A percentile compares a stretch with the other conserved stretches of the same genome.
Conservation (phyloP, 2,329 filamentous ascomycete genomes). For the Simplicillium aogashimaense region DNA sequence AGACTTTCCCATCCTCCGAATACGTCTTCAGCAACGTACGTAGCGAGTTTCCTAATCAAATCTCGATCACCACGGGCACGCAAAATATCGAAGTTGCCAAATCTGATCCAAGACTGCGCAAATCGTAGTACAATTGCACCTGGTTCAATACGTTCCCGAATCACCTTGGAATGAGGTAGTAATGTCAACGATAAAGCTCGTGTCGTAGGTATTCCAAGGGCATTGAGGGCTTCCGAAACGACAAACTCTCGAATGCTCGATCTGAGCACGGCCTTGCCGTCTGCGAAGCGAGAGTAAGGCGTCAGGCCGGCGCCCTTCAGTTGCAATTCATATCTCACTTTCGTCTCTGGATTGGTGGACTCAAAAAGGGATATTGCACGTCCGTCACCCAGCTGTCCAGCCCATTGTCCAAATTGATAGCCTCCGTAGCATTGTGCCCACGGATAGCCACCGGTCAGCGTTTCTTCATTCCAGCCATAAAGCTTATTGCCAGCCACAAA, state of each 20-base stretch:
- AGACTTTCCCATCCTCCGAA: slow-evolving; percentile 82
- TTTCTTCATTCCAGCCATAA: slow-evolving; percentile 64
- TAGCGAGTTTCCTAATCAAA: slow-evolving; percentile 63
- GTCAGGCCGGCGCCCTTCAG: slow-evolving; percentile 90
- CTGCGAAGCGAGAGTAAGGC: slow-evolving; percentile 91
- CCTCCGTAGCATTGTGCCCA: slow-evolving; percentile 99
- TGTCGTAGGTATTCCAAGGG: slow-evolving; percentile 76
- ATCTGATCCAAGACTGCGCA: slow-evolving; percentile 80
- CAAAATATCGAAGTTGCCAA: slow-evolving; percentile 95
- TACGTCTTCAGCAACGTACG: slow-evolving; percentile 80
- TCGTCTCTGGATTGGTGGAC: slow-evolving; percentile 62
- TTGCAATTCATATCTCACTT: slow-evolving; percentile 78
- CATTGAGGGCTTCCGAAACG: slow-evolving; percentile 81
- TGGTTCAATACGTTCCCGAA: slow-evolving; percentile 74
- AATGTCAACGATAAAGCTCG: slow-evolving; percentile 76
- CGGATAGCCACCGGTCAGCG: slow-evolving; percentile 66
- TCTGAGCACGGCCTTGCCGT: slow-evolving; percentile 85
- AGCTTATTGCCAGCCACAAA: slow-evolving; percentile 76
- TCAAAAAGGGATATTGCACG: slow-evolving; percentile 93
- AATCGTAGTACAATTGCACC: slow-evolving; percentile 90
- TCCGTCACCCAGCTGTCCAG: slow-evolving; percentile 89
- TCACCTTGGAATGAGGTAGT: slow-evolving; percentile 60
- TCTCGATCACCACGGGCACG: slow-evolving; percentile 70
- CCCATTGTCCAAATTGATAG: slow-evolving; percentile 75
- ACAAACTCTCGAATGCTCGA: slow-evolving; percentile 93